These are phyloP conservation scores for Albizia julibrissin DNA, from an alignment of 306 rosid genomes.

Conservation along the genomic window DNA sequence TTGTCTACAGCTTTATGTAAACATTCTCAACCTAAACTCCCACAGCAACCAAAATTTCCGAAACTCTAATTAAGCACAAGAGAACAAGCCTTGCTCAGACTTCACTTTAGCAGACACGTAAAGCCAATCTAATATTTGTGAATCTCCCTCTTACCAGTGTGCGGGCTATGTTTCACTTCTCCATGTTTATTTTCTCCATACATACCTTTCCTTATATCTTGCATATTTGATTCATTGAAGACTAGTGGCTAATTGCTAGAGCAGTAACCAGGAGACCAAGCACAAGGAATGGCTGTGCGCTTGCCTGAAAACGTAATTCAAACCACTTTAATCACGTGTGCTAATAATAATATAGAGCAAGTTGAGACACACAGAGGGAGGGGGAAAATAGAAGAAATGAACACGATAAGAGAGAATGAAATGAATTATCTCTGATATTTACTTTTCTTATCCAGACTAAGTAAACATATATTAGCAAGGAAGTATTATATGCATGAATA, in stretches of 20 bases:
- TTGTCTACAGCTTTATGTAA: not conserved
- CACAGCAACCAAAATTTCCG: not conserved
- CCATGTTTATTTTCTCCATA: slow-evolving; percentile 13
- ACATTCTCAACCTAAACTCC: not conserved
- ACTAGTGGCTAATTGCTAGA: no score
- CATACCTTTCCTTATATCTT: not conserved
- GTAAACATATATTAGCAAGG: not conserved
- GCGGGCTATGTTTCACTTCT: not conserved
- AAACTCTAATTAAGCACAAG: not conserved
- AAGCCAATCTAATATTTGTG: not conserved
- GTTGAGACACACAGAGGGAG: not conserved
- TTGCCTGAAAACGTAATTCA: slow-evolving; percentile 39
- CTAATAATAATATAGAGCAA: no score
- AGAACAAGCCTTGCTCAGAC: not conserved
- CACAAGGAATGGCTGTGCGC: no score
- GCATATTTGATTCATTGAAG: not conserved
- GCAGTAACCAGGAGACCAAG: no score
- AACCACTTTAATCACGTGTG: not conserved
- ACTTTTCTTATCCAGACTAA: not conserved
- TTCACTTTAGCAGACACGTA: not conserved
- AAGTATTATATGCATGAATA: not conserved
- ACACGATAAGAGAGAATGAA: not conserved
- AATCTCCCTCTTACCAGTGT: not conserved
- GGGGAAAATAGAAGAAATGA: not conserved
- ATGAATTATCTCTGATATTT: not conserved